phyloP scores from a whole-genome alignment of 2,329 filamentous ascomycete genomes.

The Myotisia sp. region DNA sequence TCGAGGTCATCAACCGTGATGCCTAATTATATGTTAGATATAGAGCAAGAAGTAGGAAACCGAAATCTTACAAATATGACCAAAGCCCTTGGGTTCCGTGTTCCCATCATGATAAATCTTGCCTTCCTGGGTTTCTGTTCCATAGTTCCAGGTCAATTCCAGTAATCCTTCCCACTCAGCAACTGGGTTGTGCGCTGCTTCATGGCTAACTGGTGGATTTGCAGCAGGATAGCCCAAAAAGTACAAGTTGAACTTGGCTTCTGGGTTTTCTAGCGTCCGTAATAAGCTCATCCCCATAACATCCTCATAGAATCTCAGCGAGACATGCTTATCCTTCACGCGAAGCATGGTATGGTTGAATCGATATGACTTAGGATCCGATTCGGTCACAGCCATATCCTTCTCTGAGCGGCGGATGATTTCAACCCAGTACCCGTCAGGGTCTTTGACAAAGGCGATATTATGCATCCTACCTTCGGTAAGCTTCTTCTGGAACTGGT shows the following conservation, averaged over 20 bases:
- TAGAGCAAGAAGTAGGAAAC: not conserved
- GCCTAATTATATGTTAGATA: constrained; percentile 33
- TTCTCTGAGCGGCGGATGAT: constrained; percentile 55
- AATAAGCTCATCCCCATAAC: constrained; percentile 76
- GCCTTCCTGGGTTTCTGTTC: constrained; percentile 60
- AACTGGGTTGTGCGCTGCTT: constrained; percentile 39
- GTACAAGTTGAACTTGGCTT: constrained; percentile 73
- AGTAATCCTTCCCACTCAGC: constrained; percentile 67
- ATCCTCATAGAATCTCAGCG: constrained; percentile 69
- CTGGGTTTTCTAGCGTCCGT: constrained; percentile 54
- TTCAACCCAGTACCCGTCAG: constrained; percentile 62
- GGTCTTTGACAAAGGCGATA: constrained; percentile 83
- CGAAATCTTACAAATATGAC: constrained; percentile 69
- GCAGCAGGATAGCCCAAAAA: constrained; percentile 67
- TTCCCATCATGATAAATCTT: constrained; percentile 91
- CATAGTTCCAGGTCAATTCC: constrained; percentile 75
- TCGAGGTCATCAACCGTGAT: constrained; percentile 79
- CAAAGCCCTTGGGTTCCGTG: constrained; percentile 79
- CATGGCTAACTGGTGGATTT: constrained; percentile 40
- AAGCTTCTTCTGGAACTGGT: constrained; percentile 90
- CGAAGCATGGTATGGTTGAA: constrained; percentile 65
- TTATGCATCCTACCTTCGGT: constrained; percentile 72
- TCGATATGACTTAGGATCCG: constrained; percentile 61
- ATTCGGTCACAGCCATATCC: constrained; percentile 46
- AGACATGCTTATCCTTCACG: constrained; percentile 66